Evolutionary conservation across 345 rosid species (phyloP), one percentile per base, ranked within the genome.

Genomic region (Aquilaria malaccensis): DNA sequence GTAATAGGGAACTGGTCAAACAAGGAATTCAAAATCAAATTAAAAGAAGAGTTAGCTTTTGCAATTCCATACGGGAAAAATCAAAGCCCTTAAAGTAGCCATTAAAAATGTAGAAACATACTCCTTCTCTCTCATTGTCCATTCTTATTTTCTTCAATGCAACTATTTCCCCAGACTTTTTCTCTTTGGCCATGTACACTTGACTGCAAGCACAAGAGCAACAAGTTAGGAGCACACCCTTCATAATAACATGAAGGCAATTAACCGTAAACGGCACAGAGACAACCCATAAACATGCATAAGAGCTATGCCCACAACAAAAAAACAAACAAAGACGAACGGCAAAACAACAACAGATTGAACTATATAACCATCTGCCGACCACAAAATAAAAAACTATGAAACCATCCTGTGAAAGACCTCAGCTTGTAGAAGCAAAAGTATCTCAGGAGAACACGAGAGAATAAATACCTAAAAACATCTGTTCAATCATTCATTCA

Each of bases 121-220:
- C 97, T 85, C 98, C 97, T 70, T 89, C 97, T 78, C 89, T 85
- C 76, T 93, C 98, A 59, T 89, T 89, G 67, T 94, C 99, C 99
- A 94, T 93, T 62, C 98, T 83, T 50, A 90, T 87, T 78, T 86
- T 93, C 80, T 93, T 93, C 80, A 89, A 63, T 64, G 98, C 97
- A 68, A 89, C 97, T 56, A 87, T 89, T 82, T 87, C 98, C 51
- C 95, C 92, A 0, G 98, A 84, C 76, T 83, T 77, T 61, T 75
- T 85, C 64, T 94, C 99, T 72, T 70, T 83, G 10, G 97, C 99
- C 99, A 85, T 94, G 82, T 83, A 94, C 45, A 94, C 99, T 80
- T 90, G 95, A 58, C 96, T 94, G 87, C 79, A 80, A 68, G 49
- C 63, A 46, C 41, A 60, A 32, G 7, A 37, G 43, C 7, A 37